Percentiles rank a stretch among this genome's conserved stretches.
These are phyloP conservation scores for Phalaenopsis hybrid DNA, from an alignment of 116 monocot species.

Conservation along the genomic window DNA sequence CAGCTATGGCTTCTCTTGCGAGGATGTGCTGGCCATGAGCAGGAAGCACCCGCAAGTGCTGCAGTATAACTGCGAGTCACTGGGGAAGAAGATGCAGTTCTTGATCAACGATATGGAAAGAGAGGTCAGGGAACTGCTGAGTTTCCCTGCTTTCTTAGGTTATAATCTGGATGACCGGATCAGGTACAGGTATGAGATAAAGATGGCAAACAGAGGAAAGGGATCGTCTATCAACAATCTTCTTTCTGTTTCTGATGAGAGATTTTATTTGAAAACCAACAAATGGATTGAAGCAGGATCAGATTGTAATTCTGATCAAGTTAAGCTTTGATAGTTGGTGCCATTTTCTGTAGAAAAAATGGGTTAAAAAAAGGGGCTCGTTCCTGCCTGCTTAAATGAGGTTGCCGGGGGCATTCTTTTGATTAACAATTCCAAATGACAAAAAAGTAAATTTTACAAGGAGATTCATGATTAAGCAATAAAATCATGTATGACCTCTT, in stretches of 20 bases:
- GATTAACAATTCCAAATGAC: not conserved
- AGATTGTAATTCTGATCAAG: not conserved
- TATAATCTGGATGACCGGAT: conserved; percentile 77
- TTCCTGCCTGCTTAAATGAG: not conserved
- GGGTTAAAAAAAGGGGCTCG: not conserved
- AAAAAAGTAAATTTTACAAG: not conserved
- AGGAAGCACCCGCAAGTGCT: conserved; percentile 78
- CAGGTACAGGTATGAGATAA: conserved; percentile 52
- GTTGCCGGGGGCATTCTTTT: not conserved
- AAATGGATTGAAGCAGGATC: not conserved
- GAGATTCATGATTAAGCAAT: not conserved
- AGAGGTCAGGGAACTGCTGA: conserved; percentile 57
- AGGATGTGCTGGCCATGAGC: conserved; percentile 62
- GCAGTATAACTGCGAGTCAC: conserved; percentile 46
- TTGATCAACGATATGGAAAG: conserved; percentile 57
- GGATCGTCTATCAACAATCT: conserved; percentile 58
- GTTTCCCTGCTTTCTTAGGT: conserved; percentile 73
- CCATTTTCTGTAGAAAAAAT: not conserved
- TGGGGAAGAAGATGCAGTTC: conserved; percentile 75
- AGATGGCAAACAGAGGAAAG: conserved; percentile 45
- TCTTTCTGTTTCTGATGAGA: conserved; percentile 41
- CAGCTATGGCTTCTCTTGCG: conserved; percentile 40
- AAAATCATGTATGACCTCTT: not conserved
- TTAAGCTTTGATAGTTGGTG: not conserved
- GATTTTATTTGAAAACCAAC: conserved; percentile 26